These are phyloP conservation scores for Verticillium tricorpus DNA, from an alignment of 2,329 filamentous ascomycete genomes.

Conservation along the genomic window DNA sequence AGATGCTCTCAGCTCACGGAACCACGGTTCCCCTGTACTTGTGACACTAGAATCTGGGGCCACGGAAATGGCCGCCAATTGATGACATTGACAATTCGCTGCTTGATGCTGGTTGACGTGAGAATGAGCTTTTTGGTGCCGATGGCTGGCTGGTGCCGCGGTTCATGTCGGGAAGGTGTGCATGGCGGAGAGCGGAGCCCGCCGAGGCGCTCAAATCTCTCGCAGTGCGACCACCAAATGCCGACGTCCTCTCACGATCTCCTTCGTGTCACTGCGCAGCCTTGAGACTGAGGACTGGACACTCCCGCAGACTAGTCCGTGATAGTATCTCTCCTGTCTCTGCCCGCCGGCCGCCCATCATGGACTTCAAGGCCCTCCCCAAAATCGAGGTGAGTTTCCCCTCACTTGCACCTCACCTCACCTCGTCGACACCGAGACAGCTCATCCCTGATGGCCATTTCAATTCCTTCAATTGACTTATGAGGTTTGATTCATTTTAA, in stretches of 20 bases:
- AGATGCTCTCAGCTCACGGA: constrained; percentile 1
- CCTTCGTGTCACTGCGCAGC: background rate
- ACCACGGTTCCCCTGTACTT: constrained; percentile 1
- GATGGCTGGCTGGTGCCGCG: background rate
- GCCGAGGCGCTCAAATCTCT: background rate
- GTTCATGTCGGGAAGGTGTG: background rate
- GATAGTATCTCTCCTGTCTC: background rate
- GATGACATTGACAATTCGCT: background rate
- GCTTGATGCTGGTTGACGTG: background rate
- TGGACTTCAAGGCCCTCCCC: constrained; percentile 45
- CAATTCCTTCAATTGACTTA: background rate
- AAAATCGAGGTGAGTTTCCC: constrained; percentile 45
- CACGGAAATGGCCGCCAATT: background rate
- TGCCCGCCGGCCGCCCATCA: constrained; percentile 7
- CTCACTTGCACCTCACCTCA: background rate
- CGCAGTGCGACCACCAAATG: background rate
- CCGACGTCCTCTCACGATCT: background rate
- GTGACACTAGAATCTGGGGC: background rate
- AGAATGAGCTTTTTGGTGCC: background rate
- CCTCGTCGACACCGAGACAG: background rate
- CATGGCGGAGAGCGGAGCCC: background rate
- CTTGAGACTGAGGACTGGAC: no score
- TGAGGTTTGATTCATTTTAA: no score
- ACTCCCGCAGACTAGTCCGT: no score
- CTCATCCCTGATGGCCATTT: constrained; percentile 10